Percentiles rank a stretch among this genome's conserved stretches.
Evolutionary conservation across 148 eudicot species (phyloP).

Genomic region (Simmondsia chinensis): DNA sequence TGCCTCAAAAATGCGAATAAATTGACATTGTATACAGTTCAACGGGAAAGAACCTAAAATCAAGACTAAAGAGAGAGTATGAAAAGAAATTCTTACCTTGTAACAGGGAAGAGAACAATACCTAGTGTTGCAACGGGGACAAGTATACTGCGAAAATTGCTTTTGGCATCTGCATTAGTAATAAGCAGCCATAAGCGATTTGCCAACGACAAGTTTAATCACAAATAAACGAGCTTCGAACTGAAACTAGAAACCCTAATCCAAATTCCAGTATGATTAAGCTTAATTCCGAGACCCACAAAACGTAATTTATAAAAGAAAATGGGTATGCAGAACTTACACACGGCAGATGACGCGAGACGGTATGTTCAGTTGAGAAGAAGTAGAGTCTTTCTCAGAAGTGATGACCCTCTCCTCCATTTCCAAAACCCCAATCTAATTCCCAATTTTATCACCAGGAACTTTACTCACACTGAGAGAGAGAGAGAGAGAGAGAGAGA

Average conservation of each 20-base stretch:
- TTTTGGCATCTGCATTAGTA: constrained; percentile 65
- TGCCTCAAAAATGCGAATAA: too few species aligned
- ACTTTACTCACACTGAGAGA: too few species aligned
- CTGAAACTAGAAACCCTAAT: not conserved
- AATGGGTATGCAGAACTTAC: constrained; percentile 15
- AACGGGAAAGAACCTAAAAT: not conserved
- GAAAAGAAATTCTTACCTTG: constrained; percentile 41
- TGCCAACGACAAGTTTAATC: too few species aligned
- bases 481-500: too few species aligned
- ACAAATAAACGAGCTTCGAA: not conserved
- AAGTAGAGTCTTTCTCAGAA: constrained; percentile 18
- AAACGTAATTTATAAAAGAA: not conserved
- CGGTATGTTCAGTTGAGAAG: constrained; percentile 24
- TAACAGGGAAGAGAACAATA: constrained; percentile 95
- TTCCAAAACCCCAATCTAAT: too few species aligned
- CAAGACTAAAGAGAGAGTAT: not conserved
- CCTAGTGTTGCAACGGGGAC: constrained; percentile 83
- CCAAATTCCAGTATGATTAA: too few species aligned
- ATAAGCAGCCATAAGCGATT: not conserved
- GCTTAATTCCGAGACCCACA: too few species aligned
- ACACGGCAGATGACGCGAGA: constrained; percentile 56
- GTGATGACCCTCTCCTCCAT: constrained; percentile 31
- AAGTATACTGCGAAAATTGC: constrained; percentile 88
- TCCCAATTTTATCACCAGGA: too few species aligned
- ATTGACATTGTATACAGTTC: too few species aligned